Conservation (phyloP, 768 basidiomycete species). For the Erythrobasidium yunnanense region DNA sequence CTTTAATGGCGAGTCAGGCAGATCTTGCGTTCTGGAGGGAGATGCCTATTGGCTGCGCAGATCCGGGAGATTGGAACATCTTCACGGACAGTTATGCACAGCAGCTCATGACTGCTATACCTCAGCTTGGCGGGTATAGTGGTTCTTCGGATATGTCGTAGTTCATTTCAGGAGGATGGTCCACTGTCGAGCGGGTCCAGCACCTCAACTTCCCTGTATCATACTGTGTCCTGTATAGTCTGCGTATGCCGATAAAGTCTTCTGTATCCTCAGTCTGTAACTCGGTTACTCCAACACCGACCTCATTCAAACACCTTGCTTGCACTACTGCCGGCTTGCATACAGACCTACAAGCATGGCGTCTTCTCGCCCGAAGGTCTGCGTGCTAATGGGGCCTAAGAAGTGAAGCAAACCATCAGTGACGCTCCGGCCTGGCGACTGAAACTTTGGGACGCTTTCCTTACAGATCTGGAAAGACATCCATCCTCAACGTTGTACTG, state of each 20-base stretch:
- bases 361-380: neutral
- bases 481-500: slow-evolving; percentile 83
- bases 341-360: neutral
- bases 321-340: too few species aligned
- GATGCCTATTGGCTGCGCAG: slow-evolving; percentile 23
- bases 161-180: too few species aligned
- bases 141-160: too few species aligned
- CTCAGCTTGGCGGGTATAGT: neutral
- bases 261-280: too few species aligned
- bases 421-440: neutral
- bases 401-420: neutral
- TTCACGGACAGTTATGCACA: slow-evolving; percentile 21
- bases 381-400: neutral
- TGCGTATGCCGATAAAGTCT: too few species aligned
- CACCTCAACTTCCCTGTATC: too few species aligned
- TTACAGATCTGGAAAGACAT: slow-evolving; percentile 80
- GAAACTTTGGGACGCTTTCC: neutral
- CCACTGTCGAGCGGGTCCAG: too few species aligned
- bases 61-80: slow-evolving; percentile 6
- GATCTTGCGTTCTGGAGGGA: slow-evolving; percentile 21
- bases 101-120: neutral
- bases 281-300: too few species aligned
- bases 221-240: too few species aligned
- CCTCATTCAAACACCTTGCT: too few species aligned
- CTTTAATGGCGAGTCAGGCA: slow-evolving; percentile 16